These are phyloP conservation scores for Coemansia sp. DNA, from an alignment of 192 early-diverging fungal species.

Conservation along the genomic window DNA sequence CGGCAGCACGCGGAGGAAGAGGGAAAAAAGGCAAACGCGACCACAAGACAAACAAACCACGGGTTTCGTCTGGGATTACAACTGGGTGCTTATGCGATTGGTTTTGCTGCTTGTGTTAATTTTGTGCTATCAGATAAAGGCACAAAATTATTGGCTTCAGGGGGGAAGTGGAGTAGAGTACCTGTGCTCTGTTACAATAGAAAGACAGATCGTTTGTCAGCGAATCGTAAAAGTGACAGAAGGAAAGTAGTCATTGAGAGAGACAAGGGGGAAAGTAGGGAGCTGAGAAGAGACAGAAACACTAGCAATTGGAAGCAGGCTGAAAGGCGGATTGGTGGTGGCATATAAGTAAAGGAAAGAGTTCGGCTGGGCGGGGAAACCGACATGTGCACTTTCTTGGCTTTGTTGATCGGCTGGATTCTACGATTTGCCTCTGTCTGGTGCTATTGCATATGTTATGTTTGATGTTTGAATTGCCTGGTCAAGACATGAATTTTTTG, in stretches of 20 bases:
- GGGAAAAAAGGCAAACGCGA: background rate
- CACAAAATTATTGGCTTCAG: background rate
- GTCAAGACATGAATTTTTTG: conserved; percentile 2
- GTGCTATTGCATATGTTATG: background rate
- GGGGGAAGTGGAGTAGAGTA: background rate
- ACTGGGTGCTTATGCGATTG: no score
- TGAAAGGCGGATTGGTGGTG: background rate
- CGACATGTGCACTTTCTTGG: background rate
- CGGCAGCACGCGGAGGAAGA: background rate
- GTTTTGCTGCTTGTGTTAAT: no score
- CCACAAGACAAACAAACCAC: background rate
- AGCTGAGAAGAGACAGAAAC: background rate
- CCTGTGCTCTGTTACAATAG: no score
- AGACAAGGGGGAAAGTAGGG: no score
- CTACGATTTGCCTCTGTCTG: background rate
- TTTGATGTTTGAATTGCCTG: background rate
- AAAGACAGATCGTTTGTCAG: no score
- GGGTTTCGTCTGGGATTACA: background rate
- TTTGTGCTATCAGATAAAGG: no score
- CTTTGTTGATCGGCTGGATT: conserved; percentile 1
- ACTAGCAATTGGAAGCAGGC: background rate
- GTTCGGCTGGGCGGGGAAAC: background rate
- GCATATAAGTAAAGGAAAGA: background rate
- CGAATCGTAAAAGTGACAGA: no score
- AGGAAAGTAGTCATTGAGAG: no score